Evolutionary conservation across 2,329 filamentous ascomycete genomes (phyloP), one percentile per base, ranked within the genome.

Genomic region (Diaporthe batatas): DNA sequence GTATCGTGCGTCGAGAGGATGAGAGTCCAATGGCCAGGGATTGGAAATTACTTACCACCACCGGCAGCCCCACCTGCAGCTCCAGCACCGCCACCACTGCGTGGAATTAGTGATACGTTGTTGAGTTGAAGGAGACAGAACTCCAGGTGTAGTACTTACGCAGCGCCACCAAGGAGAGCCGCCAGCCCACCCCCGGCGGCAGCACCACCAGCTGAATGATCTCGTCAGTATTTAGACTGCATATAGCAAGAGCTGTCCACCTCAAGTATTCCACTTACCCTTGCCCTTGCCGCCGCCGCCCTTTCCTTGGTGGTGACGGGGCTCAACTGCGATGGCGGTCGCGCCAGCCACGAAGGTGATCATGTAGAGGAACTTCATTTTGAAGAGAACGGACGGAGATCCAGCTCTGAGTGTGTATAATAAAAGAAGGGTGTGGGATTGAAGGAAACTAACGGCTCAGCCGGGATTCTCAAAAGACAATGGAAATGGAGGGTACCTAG

Each of bases 341-440:
- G 32, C 62, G 32, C 44, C 44, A 39, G 42, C 62, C n/a, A 47
- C 62, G 32, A 67, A 32, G 18, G 62, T 67, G 47, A 67, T 53
- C 29, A 67, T 53, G 62, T 67, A 67, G 47, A 67, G 62, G 47
- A 67, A 67, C 62, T 67, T 67, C 62, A 67, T 67, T 6, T 53
- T 67, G 47, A 67, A 67, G 44, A 53, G 62, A 67, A 39, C 53
- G 47, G 44, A 67, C 39, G 62, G 62, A 67, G 62, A n/a, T 47
- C 32, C 44, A 53, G 62, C 62, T 67, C 62, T 67, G 14, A n/a
- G 4, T 18, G 3, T 39, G 2, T 67, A 2, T 53, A 2, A 2
- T 53, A 2, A 67, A 67, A 25, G 44, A 53, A 67, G 32, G 62
- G 5, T 67, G 47, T 53, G 32, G n/a, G 6, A n/a, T n/a, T 39